Evolutionary conservation across 192 early-diverging fungal species (phyloP).

Genomic region (Umbelopsis vinacea): DNA sequence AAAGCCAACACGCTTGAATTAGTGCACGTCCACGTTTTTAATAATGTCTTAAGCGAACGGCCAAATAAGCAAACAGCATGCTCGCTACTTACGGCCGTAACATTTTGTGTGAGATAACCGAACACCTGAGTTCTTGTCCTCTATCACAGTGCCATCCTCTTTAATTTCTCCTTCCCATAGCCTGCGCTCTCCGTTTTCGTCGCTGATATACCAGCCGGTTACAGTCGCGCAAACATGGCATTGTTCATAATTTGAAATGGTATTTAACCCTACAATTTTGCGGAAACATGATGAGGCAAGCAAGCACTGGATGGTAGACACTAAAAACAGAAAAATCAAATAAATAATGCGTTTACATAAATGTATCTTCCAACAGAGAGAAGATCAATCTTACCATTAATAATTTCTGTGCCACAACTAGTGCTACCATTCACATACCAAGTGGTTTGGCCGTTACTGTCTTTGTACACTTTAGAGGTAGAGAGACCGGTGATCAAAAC

Average conservation of each 20-base stretch:
- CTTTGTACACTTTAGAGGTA: slow-evolving; percentile 17
- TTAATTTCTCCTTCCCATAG: neutral
- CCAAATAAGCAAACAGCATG: neutral
- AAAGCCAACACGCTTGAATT: neutral
- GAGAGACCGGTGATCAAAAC: slow-evolving; percentile 21
- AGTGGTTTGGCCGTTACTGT: neutral
- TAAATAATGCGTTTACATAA: neutral
- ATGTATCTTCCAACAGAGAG: neutral
- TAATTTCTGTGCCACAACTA: slow-evolving; percentile 23
- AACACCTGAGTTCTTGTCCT: neutral
- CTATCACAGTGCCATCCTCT: neutral
- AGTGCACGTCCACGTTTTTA: slow-evolving; percentile 1
- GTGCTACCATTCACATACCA: slow-evolving; percentile 39
- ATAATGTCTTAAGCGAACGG: neutral
- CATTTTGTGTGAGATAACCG: slow-evolving; percentile 7
- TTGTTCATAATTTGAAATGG: slow-evolving; percentile 8
- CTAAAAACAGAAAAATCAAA: neutral
- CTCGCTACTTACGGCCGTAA: slow-evolving; percentile 1
- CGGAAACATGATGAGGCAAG: slow-evolving; percentile 24
- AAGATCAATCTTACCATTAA: slow-evolving; percentile 27
- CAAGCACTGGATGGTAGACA: slow-evolving; percentile 17
- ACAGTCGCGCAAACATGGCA: slow-evolving; percentile 23
- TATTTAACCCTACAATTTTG: neutral
- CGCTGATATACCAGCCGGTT: slow-evolving; percentile 26
- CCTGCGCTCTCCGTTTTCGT: neutral